These are phyloP conservation scores for Aspergillus novofumigatus DNA, from an alignment of 2,329 filamentous ascomycete genomes.

Conservation along the genomic window DNA sequence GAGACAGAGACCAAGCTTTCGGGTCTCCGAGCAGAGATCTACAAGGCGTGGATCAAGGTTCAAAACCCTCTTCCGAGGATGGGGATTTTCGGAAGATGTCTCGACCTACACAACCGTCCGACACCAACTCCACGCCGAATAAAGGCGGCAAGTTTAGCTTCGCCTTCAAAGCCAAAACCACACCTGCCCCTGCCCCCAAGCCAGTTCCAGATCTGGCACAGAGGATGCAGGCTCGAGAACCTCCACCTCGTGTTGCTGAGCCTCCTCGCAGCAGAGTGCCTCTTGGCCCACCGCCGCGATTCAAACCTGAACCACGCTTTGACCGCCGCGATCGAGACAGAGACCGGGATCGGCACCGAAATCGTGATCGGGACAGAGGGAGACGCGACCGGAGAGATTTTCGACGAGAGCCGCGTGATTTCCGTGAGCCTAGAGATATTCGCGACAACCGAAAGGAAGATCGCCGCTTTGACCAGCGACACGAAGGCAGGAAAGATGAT, in stretches of 20 bases:
- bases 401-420: conserved; percentile 24
- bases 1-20: conserved; percentile 59
- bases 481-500: conserved; percentile 37
- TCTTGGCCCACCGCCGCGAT: conserved; percentile 33
- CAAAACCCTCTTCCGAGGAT: conserved; percentile 42
- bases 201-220: conserved; percentile 48
- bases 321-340: conserved; percentile 43
- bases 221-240: conserved; percentile 43
- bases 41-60: conserved; percentile 59
- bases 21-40: conserved; percentile 59
- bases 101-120: conserved; percentile 52
- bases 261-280: conserved; percentile 37
- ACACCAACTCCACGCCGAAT: conserved; percentile 51
- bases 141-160: conserved; percentile 79
- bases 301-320: conserved; percentile 37
- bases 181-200: conserved; percentile 51
- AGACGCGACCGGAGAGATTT: conserved; percentile 33
- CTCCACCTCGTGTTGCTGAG: conserved; percentile 31
- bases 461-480: conserved; percentile 38
- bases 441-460: conserved; percentile 36
- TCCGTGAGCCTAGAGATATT: conserved; percentile 26
- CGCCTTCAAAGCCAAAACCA: conserved; percentile 77
- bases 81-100: conserved; percentile 49
- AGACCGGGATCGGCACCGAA: conserved; percentile 33
- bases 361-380: conserved; percentile 28